Evolutionary conservation across 2,329 filamentous ascomycete species (phyloP).

Genomic region (Verruconis gallopava): DNA sequence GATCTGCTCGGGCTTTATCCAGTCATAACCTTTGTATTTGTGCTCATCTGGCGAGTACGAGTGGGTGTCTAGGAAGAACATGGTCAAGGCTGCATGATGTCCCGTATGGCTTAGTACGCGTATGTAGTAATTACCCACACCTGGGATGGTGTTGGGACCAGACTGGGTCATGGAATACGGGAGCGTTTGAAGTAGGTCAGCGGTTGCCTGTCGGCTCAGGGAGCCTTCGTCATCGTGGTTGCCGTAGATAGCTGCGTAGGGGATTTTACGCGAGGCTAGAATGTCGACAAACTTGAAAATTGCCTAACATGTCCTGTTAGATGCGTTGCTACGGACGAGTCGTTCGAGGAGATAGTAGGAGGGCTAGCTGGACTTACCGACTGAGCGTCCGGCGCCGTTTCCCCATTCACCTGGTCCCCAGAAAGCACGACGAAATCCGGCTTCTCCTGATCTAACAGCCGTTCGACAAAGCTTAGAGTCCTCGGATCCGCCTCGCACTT

Average conservation of each 20-base stretch:
- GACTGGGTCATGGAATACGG: slow-evolving; percentile 81
- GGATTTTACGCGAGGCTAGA: slow-evolving; percentile 75
- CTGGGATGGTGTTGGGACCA: slow-evolving; percentile 72
- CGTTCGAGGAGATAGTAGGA: background rate
- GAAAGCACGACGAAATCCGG: slow-evolving; percentile 85
- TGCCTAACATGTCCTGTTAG: slow-evolving; percentile 32
- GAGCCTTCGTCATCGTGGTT: slow-evolving; percentile 94
- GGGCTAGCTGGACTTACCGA: slow-evolving; percentile 41
- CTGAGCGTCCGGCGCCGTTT: slow-evolving; percentile 80
- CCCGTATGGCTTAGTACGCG: slow-evolving; percentile 73
- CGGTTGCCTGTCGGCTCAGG: slow-evolving; percentile 62
- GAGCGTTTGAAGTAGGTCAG: slow-evolving; percentile 73
- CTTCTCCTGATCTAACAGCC: slow-evolving; percentile 79
- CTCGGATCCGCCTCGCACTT: slow-evolving; percentile 84
- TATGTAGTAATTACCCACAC: slow-evolving; percentile 88
- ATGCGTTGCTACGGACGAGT: too few species aligned
- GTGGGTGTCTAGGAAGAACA: slow-evolving; percentile 94
- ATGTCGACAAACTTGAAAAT: slow-evolving; percentile 87
- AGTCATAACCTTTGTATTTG: slow-evolving; percentile 87
- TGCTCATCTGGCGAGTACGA: slow-evolving; percentile 82
- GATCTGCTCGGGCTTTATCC: slow-evolving; percentile 89
- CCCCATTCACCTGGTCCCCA: slow-evolving; percentile 92
- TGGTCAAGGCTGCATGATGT: slow-evolving; percentile 77
- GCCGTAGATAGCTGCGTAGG: slow-evolving; percentile 87
- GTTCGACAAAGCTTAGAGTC: slow-evolving; percentile 77